These are phyloP conservation scores for Chlorella sorokiniana DNA, from an alignment of 139 green algal species.

Conservation along the genomic window DNA sequence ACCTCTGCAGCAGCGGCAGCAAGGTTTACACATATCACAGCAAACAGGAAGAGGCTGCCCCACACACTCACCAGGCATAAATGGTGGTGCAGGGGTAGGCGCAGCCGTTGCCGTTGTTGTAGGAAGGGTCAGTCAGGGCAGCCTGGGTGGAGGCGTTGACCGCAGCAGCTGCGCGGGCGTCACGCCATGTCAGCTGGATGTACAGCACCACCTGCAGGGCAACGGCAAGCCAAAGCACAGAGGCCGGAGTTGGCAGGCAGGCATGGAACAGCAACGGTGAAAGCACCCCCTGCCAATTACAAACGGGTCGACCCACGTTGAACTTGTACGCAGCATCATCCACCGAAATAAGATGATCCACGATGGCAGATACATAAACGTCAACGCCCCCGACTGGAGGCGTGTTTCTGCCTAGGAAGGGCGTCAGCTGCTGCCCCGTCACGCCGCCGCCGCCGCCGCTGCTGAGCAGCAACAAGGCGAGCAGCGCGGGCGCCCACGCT, in stretches of 20 bases:
- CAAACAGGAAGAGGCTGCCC: background rate
- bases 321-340: slow-evolving; percentile 35
- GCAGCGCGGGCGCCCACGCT: too few species aligned
- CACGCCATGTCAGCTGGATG: slow-evolving; percentile 34
- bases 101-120: slow-evolving; percentile 22
- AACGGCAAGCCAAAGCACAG: background rate
- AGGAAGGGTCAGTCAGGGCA: background rate
- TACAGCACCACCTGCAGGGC: slow-evolving; percentile 27
- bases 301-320: slow-evolving; percentile 3
- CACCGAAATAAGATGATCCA: slow-evolving; percentile 29
- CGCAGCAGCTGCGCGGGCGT: slow-evolving; percentile 3
- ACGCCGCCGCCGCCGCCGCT: background rate
- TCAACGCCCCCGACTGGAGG: slow-evolving; percentile 4
- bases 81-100: slow-evolving; percentile 24
- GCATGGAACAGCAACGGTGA: too few species aligned
- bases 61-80: slow-evolving; percentile 11
- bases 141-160: background rate
- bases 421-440: slow-evolving; percentile 32
- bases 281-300: background rate
- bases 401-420: slow-evolving; percentile 27
- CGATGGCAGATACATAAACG: slow-evolving; percentile 21
- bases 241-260: background rate
- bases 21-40: background rate
- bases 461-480: background rate
- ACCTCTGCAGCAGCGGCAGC: background rate